phyloP scores from a whole-genome alignment of 1,139 yeast genomes.

The Scheffersomyces lignicola region DNA sequence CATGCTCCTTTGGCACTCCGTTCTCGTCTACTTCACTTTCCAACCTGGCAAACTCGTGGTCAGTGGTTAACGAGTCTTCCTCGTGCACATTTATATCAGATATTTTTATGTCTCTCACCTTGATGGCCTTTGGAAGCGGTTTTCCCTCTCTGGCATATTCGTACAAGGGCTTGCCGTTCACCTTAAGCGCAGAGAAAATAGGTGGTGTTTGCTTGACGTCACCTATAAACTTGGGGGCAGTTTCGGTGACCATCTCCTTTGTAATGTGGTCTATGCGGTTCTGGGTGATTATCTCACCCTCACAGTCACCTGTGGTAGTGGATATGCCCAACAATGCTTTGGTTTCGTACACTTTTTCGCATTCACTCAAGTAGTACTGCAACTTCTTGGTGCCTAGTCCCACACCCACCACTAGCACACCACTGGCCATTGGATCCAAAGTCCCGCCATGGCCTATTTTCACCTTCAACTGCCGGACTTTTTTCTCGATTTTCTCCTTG shows the following conservation, averaged over 20 bases:
- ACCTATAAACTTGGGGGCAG: conserved; percentile 70
- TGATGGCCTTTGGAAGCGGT: conserved; percentile 80
- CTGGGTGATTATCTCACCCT: conserved; percentile 73
- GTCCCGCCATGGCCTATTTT: conserved; percentile 99
- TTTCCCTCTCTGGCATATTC: conserved; percentile 91
- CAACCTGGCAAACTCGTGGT: conserved; percentile 57
- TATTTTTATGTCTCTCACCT: conserved; percentile 70
- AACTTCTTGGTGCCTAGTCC: conserved; percentile 87
- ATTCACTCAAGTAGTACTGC: conserved; percentile 67
- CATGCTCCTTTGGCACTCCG: conserved; percentile 49
- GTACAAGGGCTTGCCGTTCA: conserved; percentile 91
- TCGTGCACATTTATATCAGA: conserved; percentile 52
- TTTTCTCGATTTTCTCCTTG: conserved; percentile 44
- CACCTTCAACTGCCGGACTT: conserved; percentile 52
- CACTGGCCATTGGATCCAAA: conserved; percentile 91
- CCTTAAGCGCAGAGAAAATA: conserved; percentile 87
- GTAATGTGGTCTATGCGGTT: conserved; percentile 61
- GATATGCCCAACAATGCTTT: conserved; percentile 85
- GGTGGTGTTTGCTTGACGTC: conserved; percentile 90
- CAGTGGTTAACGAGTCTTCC: conserved; percentile 51
- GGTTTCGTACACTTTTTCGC: conserved; percentile 77
- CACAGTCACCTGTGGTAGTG: conserved; percentile 92
- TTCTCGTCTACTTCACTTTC: conserved; percentile 53
- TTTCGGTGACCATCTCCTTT: conserved; percentile 47
- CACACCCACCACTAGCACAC: conserved; percentile 87